Percentiles rank a stretch among this genome's conserved stretches.
Conservation (phyloP, 257 asterid genomes). For the Solanum paucissectum region DNA sequence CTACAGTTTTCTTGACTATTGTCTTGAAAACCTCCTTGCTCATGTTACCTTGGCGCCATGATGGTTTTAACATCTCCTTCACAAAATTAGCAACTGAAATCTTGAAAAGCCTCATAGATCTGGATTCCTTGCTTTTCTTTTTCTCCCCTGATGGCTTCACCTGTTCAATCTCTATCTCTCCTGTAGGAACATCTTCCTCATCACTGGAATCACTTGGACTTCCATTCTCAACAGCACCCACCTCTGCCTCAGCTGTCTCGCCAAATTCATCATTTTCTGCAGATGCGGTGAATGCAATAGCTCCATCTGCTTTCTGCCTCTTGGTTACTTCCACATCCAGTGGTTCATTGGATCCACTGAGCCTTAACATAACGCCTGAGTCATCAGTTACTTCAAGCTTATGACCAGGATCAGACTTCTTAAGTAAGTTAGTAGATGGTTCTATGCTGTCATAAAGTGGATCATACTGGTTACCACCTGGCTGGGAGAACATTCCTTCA, state of each 20-base stretch:
- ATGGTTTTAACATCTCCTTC: conserved; percentile 89
- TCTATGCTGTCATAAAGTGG: conserved; percentile 88
- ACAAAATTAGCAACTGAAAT: conserved; percentile 76
- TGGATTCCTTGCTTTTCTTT: conserved; percentile 56
- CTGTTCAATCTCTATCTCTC: conserved; percentile 74
- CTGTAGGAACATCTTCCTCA: conserved; percentile 33
- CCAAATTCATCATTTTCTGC: conserved; percentile 64
- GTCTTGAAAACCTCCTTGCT: conserved; percentile 99
- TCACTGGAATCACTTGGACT: conserved; percentile 52
- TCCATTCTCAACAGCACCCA: conserved; percentile 57
- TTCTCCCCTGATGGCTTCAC: conserved; percentile 47
- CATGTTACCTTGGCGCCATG: conserved; percentile 99
- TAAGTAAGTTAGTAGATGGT: conserved; percentile 39
- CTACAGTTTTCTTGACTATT: conserved; percentile 97
- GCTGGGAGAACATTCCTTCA: conserved; percentile 20
- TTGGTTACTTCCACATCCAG: conserved; percentile 31
- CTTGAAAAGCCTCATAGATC: conserved; percentile 62
- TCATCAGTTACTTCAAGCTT: conserved; percentile 45
- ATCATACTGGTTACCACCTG: conserved; percentile 60
- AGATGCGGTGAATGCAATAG: conserved; percentile 26
- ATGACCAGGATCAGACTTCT: conserved; percentile 26
- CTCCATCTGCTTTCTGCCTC: conserved; percentile 28
- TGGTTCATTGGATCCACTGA: conserved; percentile 39
- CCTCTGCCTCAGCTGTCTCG: conserved; percentile 82
- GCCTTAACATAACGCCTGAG: conserved; percentile 37